A percentile compares a stretch with the other conserved stretches of the same genome.
phyloP scores from a whole-genome alignment of 2,329 filamentous ascomycete species.

The Cercospora sp. region DNA sequence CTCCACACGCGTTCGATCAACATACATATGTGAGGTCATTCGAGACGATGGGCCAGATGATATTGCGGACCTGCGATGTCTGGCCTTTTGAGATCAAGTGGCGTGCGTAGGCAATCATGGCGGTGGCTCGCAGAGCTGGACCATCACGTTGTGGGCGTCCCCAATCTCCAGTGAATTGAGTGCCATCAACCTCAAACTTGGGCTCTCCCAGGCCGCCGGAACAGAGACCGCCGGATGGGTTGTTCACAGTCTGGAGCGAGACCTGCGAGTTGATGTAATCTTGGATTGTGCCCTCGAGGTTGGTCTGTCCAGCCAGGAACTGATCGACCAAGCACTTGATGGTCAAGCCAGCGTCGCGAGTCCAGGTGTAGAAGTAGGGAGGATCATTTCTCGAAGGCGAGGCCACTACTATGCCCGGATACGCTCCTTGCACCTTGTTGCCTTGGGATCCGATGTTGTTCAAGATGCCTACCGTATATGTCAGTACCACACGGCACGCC shows the following conservation, averaged over 20 bases:
- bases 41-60: constrained; percentile 70
- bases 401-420: constrained; percentile 55
- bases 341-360: constrained; percentile 69
- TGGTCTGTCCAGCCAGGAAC: constrained; percentile 58
- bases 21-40: constrained; percentile 76
- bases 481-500: background rate
- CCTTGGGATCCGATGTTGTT: constrained; percentile 59
- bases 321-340: constrained; percentile 69
- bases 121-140: constrained; percentile 72
- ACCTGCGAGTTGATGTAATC: constrained; percentile 70
- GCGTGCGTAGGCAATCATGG: constrained; percentile 70
- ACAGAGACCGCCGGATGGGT: constrained; percentile 63
- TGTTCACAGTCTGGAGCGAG: constrained; percentile 64
- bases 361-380: constrained; percentile 76
- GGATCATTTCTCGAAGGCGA: constrained; percentile 57
- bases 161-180: constrained; percentile 58
- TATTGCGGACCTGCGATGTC: constrained; percentile 49
- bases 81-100: constrained; percentile 58
- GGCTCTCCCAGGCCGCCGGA: constrained; percentile 65
- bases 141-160: constrained; percentile 79
- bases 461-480: constrained; percentile 42
- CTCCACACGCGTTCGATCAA: constrained; percentile 47
- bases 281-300: constrained; percentile 61
- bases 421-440: constrained; percentile 49
- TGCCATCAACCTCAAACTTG: constrained; percentile 68